These are phyloP conservation scores for Delphinella strobiligena DNA, from an alignment of 2,329 filamentous ascomycete genomes.

Conservation along the genomic window DNA sequence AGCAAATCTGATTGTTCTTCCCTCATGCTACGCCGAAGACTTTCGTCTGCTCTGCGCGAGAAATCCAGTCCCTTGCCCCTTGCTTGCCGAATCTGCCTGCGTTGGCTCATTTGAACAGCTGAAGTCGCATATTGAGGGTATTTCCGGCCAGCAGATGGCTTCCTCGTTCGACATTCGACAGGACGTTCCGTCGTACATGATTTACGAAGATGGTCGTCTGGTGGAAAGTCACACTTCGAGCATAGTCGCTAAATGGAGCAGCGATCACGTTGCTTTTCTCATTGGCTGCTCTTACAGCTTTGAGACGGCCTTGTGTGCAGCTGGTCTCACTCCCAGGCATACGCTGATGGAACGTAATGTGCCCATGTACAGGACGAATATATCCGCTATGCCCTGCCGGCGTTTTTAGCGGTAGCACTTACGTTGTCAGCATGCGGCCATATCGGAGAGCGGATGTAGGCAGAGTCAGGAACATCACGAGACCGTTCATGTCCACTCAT, in stretches of 20 bases:
- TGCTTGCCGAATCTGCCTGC: constrained; percentile 40
- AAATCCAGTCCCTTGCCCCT: constrained; percentile 51
- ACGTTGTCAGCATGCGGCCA: constrained; percentile 53
- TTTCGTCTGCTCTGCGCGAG: constrained; percentile 47
- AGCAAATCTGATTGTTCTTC: constrained; percentile 51
- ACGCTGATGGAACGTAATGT: constrained; percentile 38
- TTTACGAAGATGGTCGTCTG: constrained; percentile 41
- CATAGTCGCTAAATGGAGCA: constrained; percentile 41
- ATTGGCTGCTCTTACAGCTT: constrained; percentile 56
- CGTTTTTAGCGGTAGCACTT: constrained; percentile 42
- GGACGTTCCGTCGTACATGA: constrained; percentile 46
- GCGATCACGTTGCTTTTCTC: constrained; percentile 49
- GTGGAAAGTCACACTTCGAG: constrained; percentile 27
- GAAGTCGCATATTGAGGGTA: constrained; percentile 24
- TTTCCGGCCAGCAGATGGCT: constrained; percentile 22
- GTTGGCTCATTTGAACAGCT: constrained; percentile 32
- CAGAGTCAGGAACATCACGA: constrained; percentile 42
- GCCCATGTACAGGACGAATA: constrained; percentile 48
- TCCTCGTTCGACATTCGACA: constrained; percentile 42
- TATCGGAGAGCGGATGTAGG: constrained; percentile 41
- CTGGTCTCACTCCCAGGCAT: constrained; percentile 43
- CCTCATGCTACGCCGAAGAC: constrained; percentile 43
- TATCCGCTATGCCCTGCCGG: constrained; percentile 47
- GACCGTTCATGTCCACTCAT: constrained; percentile 44
- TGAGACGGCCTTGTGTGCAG: constrained; percentile 41